These are phyloP conservation scores for Parathielavia hyrcaniae DNA, from an alignment of 495 filamentous ascomycete genomes.

Conservation along the genomic window DNA sequence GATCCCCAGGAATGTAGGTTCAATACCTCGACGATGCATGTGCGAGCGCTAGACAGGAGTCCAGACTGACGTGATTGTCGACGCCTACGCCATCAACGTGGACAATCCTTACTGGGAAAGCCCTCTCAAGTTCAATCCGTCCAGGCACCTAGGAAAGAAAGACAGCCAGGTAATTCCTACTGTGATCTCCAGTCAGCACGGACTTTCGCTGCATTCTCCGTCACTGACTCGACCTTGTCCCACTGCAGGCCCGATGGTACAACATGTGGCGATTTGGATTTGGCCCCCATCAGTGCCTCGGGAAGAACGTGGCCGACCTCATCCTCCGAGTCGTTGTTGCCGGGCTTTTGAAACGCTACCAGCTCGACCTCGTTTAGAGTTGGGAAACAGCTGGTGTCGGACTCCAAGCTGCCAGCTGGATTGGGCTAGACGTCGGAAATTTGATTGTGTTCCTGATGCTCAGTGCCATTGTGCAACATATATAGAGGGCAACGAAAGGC, in stretches of 20 bases:
- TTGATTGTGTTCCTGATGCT: too few relatives aligned
- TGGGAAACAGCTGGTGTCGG: background rate
- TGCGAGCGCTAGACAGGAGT: too few relatives aligned
- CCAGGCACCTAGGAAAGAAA: slow-evolving; percentile 2
- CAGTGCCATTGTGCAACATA: too few relatives aligned
- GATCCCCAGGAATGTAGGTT: background rate
- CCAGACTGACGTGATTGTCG: slow-evolving; percentile 27
- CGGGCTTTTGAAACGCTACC: slow-evolving; percentile 1
- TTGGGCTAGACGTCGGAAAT: background rate
- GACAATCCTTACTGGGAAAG: slow-evolving; percentile 35
- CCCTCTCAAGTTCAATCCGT: slow-evolving; percentile 3
- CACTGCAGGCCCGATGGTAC: slow-evolving; percentile 23
- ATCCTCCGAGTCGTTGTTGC: slow-evolving; percentile 16
- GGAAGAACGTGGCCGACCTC: slow-evolving; percentile 27
- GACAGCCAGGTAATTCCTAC: background rate
- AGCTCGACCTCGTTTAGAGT: background rate
- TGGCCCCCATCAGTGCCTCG: slow-evolving; percentile 33
- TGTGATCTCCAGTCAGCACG: too few relatives aligned
- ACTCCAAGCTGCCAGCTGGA: slow-evolving; percentile 2
- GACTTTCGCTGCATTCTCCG: too few relatives aligned
- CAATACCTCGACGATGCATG: too few relatives aligned
- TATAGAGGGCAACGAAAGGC: too few relatives aligned
- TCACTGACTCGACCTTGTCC: background rate
- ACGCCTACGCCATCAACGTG: slow-evolving; percentile 38
- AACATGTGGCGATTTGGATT: slow-evolving; percentile 34